These are phyloP conservation scores for Hymenoscyphus albidus DNA, from an alignment of 2,329 filamentous ascomycete species.

Conservation along the genomic window DNA sequence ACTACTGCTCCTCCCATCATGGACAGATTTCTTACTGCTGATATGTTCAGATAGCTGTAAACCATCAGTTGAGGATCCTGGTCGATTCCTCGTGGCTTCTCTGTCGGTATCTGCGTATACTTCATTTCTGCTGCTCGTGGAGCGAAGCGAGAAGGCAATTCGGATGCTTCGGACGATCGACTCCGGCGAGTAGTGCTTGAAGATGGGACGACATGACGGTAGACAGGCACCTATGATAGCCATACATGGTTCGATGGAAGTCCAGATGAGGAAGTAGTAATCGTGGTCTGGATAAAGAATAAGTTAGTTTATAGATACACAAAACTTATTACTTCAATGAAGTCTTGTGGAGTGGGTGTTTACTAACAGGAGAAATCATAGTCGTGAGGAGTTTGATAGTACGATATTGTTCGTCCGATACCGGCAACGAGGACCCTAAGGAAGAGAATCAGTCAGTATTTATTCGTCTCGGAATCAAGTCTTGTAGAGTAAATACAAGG, in stretches of 20 bases:
- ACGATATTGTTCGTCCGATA: background rate
- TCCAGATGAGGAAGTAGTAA: background rate
- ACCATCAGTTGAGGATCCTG: too few relatives aligned
- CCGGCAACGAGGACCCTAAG: background rate
- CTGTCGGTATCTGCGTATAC: too few relatives aligned
- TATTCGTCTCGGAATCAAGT: background rate
- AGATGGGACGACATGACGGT: background rate
- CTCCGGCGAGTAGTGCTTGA: background rate
- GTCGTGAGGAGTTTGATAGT: background rate
- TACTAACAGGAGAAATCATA: background rate
- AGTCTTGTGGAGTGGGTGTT: background rate
- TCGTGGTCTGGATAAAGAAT: background rate
- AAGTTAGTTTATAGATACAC: background rate
- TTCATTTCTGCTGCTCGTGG: too few relatives aligned
- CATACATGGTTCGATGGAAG: background rate
- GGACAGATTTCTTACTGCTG: too few relatives aligned
- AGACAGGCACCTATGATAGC: background rate
- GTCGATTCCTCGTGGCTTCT: too few relatives aligned
- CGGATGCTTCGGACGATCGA: background rate
- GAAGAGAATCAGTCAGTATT: background rate
- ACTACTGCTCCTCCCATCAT: too few relatives aligned
- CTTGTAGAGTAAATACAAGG: background rate
- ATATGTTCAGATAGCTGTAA: too few relatives aligned
- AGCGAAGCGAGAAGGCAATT: background rate
- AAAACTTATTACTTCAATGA: too few relatives aligned